Evolutionary conservation across 2,329 filamentous ascomycete genomes (phyloP).

Genomic region (Cladosporium sp.): DNA sequence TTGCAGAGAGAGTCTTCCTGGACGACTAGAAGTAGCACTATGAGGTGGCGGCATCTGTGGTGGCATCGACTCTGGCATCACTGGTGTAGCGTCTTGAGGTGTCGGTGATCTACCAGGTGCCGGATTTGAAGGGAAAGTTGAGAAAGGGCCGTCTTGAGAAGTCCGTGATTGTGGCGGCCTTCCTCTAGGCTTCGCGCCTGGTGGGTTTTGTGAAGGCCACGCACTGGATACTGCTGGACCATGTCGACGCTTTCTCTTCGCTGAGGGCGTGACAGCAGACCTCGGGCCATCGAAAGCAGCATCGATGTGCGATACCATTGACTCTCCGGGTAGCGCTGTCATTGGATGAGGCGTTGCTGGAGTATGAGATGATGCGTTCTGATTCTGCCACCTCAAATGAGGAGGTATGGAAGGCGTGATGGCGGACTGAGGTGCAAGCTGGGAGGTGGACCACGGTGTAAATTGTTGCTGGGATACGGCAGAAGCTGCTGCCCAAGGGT

Average conservation of each 20-base stretch:
- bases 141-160: constrained; percentile 61
- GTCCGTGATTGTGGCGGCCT: constrained; percentile 63
- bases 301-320: constrained; percentile 37
- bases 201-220: constrained; percentile 63
- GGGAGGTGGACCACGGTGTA: constrained; percentile 29
- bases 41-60: constrained; percentile 35
- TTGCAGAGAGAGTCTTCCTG: constrained; percentile 53
- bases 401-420: constrained; percentile 36
- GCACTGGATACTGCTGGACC: constrained; percentile 86
- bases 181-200: constrained; percentile 67
- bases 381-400: constrained; percentile 31
- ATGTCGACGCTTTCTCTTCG: constrained; percentile 57
- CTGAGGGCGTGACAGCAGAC: constrained; percentile 65
- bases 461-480: constrained; percentile 32
- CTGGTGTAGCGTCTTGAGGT: constrained; percentile 33
- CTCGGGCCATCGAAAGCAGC: constrained; percentile 53
- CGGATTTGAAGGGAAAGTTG: constrained; percentile 61
- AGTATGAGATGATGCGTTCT: constrained; percentile 18
- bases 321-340: constrained; percentile 68
- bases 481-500: constrained; percentile 42
- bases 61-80: constrained; percentile 13
- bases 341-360: constrained; percentile 59
- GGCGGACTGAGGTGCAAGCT: constrained; percentile 37
- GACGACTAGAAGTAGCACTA: constrained; percentile 31
- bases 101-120: constrained; percentile 34